Percentiles rank a stretch among this genome's conserved stretches.
Conservation (phyloP, 2,329 filamentous ascomycete species). For the Exophiala spinifera region DNA sequence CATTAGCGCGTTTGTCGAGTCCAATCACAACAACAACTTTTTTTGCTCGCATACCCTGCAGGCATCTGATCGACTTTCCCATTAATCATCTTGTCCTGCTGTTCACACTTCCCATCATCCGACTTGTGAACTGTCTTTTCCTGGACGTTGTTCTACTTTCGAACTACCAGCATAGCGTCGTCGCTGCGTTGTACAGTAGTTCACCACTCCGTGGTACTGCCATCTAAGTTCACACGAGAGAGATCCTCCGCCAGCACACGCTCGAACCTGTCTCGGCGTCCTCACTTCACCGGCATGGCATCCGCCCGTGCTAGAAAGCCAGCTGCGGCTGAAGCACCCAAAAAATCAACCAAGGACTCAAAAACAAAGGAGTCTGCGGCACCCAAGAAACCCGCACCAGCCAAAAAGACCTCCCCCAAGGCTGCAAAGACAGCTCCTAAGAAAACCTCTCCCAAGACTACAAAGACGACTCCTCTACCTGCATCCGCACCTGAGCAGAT, state of each 20-base stretch:
- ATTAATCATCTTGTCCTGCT: not conserved
- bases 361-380: constrained; percentile 3
- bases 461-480: constrained; percentile 7
- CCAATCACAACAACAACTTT: constrained; percentile 4
- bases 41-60: not conserved
- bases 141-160: not conserved
- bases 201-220: not conserved
- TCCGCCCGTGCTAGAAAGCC: constrained; percentile 20
- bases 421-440: constrained; percentile 7
- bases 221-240: not conserved
- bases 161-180: not conserved
- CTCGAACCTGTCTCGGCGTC: constrained; percentile 4
- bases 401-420: constrained; percentile 7
- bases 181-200: not conserved
- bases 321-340: constrained; percentile 11
- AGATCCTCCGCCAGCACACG: constrained; percentile 1
- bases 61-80: not conserved
- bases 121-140: not conserved
- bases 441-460: constrained; percentile 7
- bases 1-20: constrained; percentile 2
- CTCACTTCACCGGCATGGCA: constrained; percentile 12
- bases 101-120: not conserved
- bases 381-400: not conserved
- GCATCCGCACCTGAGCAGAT: constrained; percentile 1
- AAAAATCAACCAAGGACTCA: constrained; percentile 14